These are phyloP conservation scores for Viola odorata DNA, from an alignment of 345 rosid species.

Conservation along the genomic window DNA sequence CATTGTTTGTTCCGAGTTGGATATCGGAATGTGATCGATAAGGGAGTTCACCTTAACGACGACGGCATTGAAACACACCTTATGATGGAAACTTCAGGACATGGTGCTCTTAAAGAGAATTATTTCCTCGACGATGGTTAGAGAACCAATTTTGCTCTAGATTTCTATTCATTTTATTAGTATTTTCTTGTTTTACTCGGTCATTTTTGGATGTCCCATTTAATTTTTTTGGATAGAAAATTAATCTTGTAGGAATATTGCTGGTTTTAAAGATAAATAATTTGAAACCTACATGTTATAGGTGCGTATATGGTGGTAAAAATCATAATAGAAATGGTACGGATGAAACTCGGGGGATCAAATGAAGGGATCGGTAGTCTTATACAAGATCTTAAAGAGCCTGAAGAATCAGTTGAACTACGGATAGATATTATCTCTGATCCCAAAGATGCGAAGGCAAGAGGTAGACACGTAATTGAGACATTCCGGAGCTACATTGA, in stretches of 20 bases:
- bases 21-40: slow-evolving; percentile 83
- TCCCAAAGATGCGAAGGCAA: slow-evolving; percentile 67
- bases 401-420: slow-evolving; percentile 53
- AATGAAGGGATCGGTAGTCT: slow-evolving; percentile 69
- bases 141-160: not conserved
- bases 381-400: slow-evolving; percentile 71
- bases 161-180: not conserved
- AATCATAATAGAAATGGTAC: slow-evolving; percentile 82
- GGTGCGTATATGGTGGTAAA: slow-evolving; percentile 96
- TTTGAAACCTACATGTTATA: slow-evolving; percentile 9
- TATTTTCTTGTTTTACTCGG: not conserved
- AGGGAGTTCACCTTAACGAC: slow-evolving; percentile 69
- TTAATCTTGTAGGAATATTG: not conserved
- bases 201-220: too few relatives aligned
- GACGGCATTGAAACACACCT: slow-evolving; percentile 81
- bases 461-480: slow-evolving; percentile 65
- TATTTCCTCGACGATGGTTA: slow-evolving; percentile 86
- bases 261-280: not conserved
- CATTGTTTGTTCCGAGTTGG: slow-evolving; percentile 92
- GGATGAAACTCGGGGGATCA: slow-evolving; percentile 63
- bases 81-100: slow-evolving; percentile 98
- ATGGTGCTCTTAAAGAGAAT: slow-evolving; percentile 91
- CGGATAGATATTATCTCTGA: slow-evolving; percentile 69
- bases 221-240: too few relatives aligned
- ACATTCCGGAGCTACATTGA: slow-evolving; percentile 53